Evolutionary conservation across 371 early-diverging fungal genomes (phyloP), one percentile per base, ranked within the genome.

Genomic region (Synchytrium microbalum): DNA sequence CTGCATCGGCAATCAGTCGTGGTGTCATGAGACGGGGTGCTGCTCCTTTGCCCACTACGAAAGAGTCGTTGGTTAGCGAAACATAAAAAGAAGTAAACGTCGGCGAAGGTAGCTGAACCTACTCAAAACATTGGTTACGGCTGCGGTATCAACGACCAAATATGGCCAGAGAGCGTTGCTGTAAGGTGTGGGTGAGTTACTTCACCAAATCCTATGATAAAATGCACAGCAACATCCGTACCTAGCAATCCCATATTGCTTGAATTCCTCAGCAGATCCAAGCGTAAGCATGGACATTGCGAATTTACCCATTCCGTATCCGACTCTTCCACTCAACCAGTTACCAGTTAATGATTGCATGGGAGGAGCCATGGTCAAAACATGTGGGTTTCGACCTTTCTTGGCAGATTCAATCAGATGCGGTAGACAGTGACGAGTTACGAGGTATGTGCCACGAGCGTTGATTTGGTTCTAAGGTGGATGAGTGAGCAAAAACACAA

Each of bases 1-100:
- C 92, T 0, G 92, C 88, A 71, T 92, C 92, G 1, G 91, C 86
- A 86, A 92, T 88, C 64, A 92, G 90, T 52, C 84, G 88, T 3
- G 89, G 78, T 24, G 66, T 69, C 53, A 68, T 68, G 51, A 31
- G 14, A 51, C 13, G 51, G n/a, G 51, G 13, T 51, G 13, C 51
- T n/a, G 3, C 8, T 16, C 55, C 67, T 13, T 54, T 66, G 26
- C 53, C 57, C 19, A 51, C 61, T 33, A 16, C 51, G 54, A 58
- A 51, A 13, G 14, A 51, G 51, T 51, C 51, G n/a, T 51, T 51
- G 14, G 14, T 14, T 13, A 14, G 13, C 13, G 51, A 13, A n/a
- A 14, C 51, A n/a, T n/a, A 51, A 51, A 51, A 14, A n/a, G 14
- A 14, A 51, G n/a, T 14, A 14, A 14, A 13, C 13, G n/a, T 14